Evolutionary conservation across 2,329 filamentous ascomycete species (phyloP), one percentile per base, ranked within the genome.

Genomic region (Karstenula rhodostoma): DNA sequence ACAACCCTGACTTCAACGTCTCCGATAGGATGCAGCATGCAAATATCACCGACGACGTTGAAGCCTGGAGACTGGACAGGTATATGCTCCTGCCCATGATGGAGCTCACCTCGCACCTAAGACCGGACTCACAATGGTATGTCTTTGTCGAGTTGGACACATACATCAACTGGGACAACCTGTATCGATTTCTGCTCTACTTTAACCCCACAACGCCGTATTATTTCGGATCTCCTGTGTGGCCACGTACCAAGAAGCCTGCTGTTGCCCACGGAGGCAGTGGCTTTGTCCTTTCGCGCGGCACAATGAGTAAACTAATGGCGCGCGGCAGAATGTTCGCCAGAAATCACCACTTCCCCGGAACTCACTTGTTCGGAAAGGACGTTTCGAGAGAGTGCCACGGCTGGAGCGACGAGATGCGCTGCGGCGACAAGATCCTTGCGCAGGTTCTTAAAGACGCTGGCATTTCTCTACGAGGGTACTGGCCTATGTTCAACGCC

Each of bases 41-140:
- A 35, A 72, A 77, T 37, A 69, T 57, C 57, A 76, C 58, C 61
- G 67, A 62, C 64, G 77, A 69, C 80, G 79, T 58, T 48, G 81
- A 84, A 0, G 84, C 82, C 40, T 86, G 84, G 84, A 80, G 78
- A 59, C 73, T 86, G 43, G 84, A 87, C 70, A 86, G 86, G 66
- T 87, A 84, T 83, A 87, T 86, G 72, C 85, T 85, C 68, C 75
- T 86, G 47, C 84, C 84, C 10, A 82, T 86, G 77, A 82, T 84
- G 42, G 81, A 84, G 65, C 82, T 84, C 69, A 80, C 83, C 0
- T 76, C 79, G 29, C 70, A 73, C 35, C 59, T 76, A 63, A 65
- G 69, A 12, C 72, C 73, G 4, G 65, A 73, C 32, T 69, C 70
- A 59, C 61, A 71, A 12, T 78, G 75, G 76, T 78, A 71, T 56